Conservation (phyloP, 2,329 filamentous ascomycete species). For the Trichoderma gracile region DNA sequence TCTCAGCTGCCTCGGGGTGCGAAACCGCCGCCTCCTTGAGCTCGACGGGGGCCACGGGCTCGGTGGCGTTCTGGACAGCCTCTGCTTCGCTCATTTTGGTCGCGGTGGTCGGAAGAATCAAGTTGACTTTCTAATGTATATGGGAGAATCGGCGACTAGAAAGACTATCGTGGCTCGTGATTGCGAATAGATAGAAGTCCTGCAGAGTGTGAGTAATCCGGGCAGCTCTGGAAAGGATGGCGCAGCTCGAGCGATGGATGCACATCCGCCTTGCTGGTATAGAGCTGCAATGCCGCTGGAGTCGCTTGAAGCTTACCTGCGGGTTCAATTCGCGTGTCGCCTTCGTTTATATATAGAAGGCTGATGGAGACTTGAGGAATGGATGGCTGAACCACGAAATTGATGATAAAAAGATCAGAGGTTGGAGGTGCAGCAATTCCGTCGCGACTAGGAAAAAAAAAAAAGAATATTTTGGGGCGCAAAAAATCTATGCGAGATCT, state of each 20-base stretch:
- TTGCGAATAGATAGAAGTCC: not conserved
- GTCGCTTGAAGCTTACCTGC: slow-evolving; percentile 3
- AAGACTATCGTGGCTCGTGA: not conserved
- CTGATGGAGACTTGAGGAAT: not conserved
- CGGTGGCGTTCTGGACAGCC: slow-evolving; percentile 43
- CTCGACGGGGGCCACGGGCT: slow-evolving; percentile 37
- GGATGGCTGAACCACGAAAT: not conserved
- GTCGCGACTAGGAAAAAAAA: slow-evolving; percentile 12
- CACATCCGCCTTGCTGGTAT: not conserved
- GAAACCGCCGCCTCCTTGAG: slow-evolving; percentile 29
- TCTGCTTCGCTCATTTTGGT: slow-evolving; percentile 44
- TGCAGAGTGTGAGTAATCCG: slow-evolving; percentile 19
- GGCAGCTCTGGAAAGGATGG: not conserved
- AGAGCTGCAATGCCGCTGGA: not conserved
- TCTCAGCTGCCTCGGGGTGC: slow-evolving; percentile 26
- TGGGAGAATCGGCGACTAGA: not conserved
- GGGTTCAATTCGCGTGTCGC: not conserved
- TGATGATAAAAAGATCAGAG: slow-evolving; percentile 26
- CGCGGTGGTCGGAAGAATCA: not conserved
- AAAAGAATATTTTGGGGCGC: slow-evolving; percentile 25
- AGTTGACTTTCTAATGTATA: not conserved
- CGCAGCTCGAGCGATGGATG: not conserved
- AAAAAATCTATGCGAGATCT: slow-evolving; percentile 27
- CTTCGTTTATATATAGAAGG: not conserved
- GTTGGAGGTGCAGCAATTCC: slow-evolving; percentile 27